phyloP scores from a whole-genome alignment of 768 basidiomycete species.

The Dacryopinax primogenitus region DNA sequence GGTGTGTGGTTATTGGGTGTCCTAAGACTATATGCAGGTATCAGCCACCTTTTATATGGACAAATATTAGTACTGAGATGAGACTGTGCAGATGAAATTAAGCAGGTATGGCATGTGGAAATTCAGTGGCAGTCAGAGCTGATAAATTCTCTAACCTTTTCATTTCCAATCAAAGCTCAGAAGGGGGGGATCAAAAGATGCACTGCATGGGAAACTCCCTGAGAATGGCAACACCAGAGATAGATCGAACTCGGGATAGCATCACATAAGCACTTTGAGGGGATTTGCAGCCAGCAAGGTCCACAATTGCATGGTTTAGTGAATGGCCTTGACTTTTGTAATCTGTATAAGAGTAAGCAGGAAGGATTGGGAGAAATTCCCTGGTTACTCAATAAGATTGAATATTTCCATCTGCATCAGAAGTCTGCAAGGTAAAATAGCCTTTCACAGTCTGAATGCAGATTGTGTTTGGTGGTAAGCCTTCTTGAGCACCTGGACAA shows the following conservation, averaged over 20 bases:
- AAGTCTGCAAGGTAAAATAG: background rate
- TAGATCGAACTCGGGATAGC: constrained; percentile 8
- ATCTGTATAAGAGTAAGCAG: constrained; percentile 12
- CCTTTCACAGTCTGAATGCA: background rate
- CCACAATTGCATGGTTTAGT: constrained; percentile 3
- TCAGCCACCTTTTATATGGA: too few relatives aligned
- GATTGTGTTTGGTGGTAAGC: background rate
- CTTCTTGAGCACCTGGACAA: background rate
- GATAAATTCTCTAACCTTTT: too few relatives aligned
- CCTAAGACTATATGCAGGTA: too few relatives aligned
- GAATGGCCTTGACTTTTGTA: constrained; percentile 12
- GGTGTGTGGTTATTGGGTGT: too few relatives aligned
- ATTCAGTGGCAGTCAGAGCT: too few relatives aligned
- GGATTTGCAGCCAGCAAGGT: background rate
- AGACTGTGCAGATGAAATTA: too few relatives aligned
- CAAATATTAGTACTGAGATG: too few relatives aligned
- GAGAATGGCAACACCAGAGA: background rate
- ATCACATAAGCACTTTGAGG: constrained; percentile 9
- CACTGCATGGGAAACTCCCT: too few relatives aligned
- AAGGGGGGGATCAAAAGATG: too few relatives aligned
- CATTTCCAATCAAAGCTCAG: too few relatives aligned
- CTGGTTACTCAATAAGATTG: background rate
- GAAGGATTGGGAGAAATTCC: background rate
- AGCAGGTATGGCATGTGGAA: too few relatives aligned
- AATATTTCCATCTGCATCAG: background rate